These are phyloP conservation scores for Tylopilus intermedius DNA, from an alignment of 768 basidiomycete species.

Conservation along the genomic window DNA sequence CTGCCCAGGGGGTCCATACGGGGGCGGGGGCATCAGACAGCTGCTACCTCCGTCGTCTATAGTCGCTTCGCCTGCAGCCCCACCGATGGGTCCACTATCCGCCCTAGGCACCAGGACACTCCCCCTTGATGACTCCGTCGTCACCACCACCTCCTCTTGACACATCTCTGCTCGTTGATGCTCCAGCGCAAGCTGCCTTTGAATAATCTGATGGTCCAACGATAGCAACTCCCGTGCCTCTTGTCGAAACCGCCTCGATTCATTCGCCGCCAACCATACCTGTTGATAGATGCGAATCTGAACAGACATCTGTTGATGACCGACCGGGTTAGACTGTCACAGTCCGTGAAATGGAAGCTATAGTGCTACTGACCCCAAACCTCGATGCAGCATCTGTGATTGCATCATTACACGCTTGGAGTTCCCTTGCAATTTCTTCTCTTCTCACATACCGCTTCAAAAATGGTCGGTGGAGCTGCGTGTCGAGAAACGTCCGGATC, in stretches of 20 bases:
- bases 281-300: conserved; percentile 53
- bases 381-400: conserved; percentile 43
- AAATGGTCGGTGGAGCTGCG: conserved; percentile 65
- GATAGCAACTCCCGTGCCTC: conserved; percentile 17
- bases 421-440: conserved; percentile 57
- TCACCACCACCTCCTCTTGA: not conserved
- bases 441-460: conserved; percentile 74
- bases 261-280: conserved; percentile 36
- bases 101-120: conserved; percentile 1
- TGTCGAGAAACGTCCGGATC: conserved; percentile 52
- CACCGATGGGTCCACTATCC: not conserved
- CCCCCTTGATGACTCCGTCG: not conserved
- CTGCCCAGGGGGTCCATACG: not conserved
- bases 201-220: conserved; percentile 17
- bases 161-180: conserved; percentile 2
- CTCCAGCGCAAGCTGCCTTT: conserved; percentile 9
- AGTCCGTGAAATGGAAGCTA: not conserved
- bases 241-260: conserved; percentile 19
- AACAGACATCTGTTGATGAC: conserved; percentile 35
- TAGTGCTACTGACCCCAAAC: conserved; percentile 19
- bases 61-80: not conserved
- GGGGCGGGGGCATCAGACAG: conserved; percentile 3
- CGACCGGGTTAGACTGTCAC: not conserved
- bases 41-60: not conserved
- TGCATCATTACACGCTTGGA: conserved; percentile 47